A percentile compares a stretch with the other conserved stretches of the same genome.
phyloP scores from a whole-genome alignment of 202 grass and related monocot species.

The Dendrocalamus latiflorus region DNA sequence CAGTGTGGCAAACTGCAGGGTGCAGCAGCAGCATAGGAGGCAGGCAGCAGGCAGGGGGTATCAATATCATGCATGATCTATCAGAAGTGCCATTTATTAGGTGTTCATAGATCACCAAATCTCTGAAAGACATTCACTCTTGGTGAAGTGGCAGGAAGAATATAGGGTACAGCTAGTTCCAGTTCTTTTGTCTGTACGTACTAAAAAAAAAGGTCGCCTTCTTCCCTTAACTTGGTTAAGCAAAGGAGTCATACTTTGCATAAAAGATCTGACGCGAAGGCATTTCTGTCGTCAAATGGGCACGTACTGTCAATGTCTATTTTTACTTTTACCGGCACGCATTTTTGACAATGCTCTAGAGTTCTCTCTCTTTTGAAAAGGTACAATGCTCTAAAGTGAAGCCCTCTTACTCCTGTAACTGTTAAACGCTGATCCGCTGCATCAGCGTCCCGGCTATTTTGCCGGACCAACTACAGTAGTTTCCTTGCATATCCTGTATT shows the following conservation, averaged over 20 bases:
- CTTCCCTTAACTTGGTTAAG: background rate
- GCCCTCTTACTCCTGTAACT: no score
- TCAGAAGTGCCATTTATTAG: background rate
- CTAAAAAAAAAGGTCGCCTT: background rate
- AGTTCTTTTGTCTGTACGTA: background rate
- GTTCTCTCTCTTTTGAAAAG: no score
- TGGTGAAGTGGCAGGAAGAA: background rate
- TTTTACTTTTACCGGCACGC: no score
- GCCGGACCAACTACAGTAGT: no score
- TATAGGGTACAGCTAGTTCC: background rate
- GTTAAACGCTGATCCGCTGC: no score
- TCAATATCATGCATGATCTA: background rate
- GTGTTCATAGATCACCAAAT: background rate
- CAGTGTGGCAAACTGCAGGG: background rate
- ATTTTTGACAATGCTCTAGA: no score
- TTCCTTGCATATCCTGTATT: no score
- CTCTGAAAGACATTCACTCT: conserved; percentile 5
- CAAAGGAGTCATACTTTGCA: background rate
- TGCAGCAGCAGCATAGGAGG: background rate
- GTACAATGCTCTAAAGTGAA: no score
- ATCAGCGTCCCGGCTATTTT: no score
- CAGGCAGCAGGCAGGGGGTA: background rate
- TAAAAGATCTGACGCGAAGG: background rate
- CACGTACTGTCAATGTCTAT: background rate
- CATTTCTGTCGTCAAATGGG: background rate